Conservation (phyloP, 495 filamentous ascomycete species). For the Tuber brumale region DNA sequence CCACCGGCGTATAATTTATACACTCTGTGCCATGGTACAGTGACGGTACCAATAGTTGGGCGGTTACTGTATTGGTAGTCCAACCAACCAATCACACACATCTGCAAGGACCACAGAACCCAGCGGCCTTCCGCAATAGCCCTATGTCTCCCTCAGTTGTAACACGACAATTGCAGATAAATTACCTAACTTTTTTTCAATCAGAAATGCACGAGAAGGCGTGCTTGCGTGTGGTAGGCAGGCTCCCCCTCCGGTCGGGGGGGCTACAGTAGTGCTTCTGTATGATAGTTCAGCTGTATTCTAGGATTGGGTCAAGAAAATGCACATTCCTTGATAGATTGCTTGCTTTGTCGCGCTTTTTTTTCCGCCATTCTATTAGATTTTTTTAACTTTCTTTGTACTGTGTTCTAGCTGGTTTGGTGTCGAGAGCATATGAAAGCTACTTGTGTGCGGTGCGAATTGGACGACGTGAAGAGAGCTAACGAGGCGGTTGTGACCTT, state of each 20-base stretch:
- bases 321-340: background rate
- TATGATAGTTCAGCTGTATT: background rate
- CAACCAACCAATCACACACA: background rate
- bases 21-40: background rate
- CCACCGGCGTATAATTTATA: background rate
- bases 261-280: background rate
- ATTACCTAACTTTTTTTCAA: slow-evolving; percentile 5
- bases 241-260: background rate
- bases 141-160: background rate
- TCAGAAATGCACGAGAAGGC: slow-evolving; percentile 2
- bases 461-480: background rate
- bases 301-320: background rate
- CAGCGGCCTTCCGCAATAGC: background rate
- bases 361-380: background rate
- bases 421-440: background rate
- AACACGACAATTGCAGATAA: slow-evolving; percentile 1
- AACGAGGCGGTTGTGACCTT: background rate
- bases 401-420: background rate
- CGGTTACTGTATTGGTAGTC: background rate
- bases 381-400: background rate
- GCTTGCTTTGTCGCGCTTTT: background rate
- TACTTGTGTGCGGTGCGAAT: background rate
- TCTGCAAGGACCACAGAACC: background rate
- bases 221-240: background rate
- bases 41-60: background rate